These are phyloP conservation scores for Eucalyptus rudis DNA, from an alignment of 345 rosid species.

Conservation along the genomic window DNA sequence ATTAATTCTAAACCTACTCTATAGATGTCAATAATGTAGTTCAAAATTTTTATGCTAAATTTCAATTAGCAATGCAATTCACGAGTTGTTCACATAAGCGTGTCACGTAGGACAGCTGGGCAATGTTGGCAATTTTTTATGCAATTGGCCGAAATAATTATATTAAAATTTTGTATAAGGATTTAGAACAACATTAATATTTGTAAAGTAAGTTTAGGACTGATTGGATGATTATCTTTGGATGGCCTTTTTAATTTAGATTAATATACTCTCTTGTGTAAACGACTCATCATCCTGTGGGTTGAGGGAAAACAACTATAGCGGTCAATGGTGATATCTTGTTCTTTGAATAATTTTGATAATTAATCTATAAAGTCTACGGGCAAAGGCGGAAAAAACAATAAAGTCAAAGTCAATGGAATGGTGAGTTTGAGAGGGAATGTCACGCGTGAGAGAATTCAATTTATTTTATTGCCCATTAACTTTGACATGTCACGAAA, in stretches of 20 bases:
- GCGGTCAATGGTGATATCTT: not conserved
- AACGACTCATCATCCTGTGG: not conserved
- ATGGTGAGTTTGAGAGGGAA: not conserved
- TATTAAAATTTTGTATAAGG: rapidly evolving
- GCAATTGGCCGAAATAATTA: not conserved
- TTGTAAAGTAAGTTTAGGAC: not conserved
- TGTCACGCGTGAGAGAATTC: not conserved
- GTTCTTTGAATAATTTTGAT: not conserved
- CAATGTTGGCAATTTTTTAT: not conserved
- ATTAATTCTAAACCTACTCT: not conserved
- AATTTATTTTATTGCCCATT: slow-evolving; percentile 15
- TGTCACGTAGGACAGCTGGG: rapidly evolving
- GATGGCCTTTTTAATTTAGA: not conserved
- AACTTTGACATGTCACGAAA: not conserved
- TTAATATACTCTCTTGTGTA: not conserved
- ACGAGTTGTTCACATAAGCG: rapidly evolving
- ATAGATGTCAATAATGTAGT: not conserved
- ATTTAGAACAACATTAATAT: not conserved
- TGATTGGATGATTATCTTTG: not conserved
- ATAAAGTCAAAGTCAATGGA: not conserved
- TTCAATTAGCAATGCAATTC: not conserved
- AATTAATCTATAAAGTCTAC: not conserved
- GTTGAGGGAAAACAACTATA: not conserved
- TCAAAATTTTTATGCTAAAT: not conserved
- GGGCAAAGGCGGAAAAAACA: not conserved